phyloP scores from a whole-genome alignment of 2,329 filamentous ascomycete genomes.

The Exophiala xenobiotica region DNA sequence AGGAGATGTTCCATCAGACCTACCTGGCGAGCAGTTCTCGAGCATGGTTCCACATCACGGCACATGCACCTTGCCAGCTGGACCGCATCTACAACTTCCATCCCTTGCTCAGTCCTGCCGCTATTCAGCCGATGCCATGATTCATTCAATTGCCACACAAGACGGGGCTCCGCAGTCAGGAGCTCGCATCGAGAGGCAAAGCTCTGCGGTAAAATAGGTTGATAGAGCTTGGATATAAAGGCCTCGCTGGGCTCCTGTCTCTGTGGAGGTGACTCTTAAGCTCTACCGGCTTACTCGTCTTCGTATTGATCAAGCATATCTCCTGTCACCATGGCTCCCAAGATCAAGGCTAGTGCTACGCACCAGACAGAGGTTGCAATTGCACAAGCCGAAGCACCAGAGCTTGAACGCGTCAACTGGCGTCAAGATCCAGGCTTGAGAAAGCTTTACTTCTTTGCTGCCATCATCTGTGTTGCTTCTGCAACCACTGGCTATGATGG shows the following conservation, averaged over 20 bases:
- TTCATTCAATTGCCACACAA: background rate
- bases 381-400: constrained; percentile 48
- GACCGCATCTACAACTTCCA: background rate
- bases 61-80: background rate
- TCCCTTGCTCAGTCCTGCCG: background rate
- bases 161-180: background rate
- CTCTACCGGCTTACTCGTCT: background rate
- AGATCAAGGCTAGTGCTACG: constrained; percentile 13
- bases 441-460: constrained; percentile 54
- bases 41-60: background rate
- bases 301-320: background rate
- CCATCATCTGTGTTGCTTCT: constrained; percentile 59
- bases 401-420: constrained; percentile 58
- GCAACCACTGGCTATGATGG: constrained; percentile 60
- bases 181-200: background rate
- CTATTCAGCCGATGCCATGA: background rate
- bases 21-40: background rate
- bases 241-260: background rate
- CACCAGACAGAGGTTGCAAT: constrained; percentile 37
- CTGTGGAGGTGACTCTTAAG: background rate
- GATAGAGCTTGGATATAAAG: background rate
- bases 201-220: background rate
- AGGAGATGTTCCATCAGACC: background rate
- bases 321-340: constrained; percentile 14
- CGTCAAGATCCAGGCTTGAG: constrained; percentile 56